Evolutionary conservation across 495 filamentous ascomycete genomes (phyloP).

Genomic region (Talaromyces nanjingensis): DNA sequence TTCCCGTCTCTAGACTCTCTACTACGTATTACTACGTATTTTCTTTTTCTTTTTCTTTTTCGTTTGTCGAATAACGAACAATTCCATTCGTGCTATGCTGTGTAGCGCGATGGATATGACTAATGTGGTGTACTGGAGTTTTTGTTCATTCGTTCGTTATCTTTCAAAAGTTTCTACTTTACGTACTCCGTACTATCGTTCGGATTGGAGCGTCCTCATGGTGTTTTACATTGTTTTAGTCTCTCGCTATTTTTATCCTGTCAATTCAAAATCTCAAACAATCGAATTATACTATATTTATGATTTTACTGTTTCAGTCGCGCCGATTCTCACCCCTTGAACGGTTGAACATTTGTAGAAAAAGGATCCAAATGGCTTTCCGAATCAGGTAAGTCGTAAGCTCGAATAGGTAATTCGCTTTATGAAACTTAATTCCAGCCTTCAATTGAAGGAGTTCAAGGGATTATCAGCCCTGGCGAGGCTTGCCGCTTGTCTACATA

Average conservation of each 20-base stretch:
- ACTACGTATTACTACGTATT: neutral
- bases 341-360: neutral
- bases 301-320: too few species aligned
- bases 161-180: neutral
- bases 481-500: too few species aligned
- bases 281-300: neutral
- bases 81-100: neutral
- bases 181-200: neutral
- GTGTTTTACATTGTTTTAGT: neutral
- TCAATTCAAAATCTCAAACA: neutral
- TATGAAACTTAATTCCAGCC: neutral
- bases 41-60: neutral
- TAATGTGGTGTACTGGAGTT: constrained; percentile 3
- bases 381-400: neutral
- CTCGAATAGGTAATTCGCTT: neutral
- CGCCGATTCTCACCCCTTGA: neutral
- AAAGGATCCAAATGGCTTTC: neutral
- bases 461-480: neutral
- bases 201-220: neutral
- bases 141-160: neutral
- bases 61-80: neutral
- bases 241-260: neutral
- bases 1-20: neutral
- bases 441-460: neutral
- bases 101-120: neutral